Percentiles rank a stretch among this genome's conserved stretches.
These are phyloP conservation scores for Neonectria hederae DNA, from an alignment of 2,329 filamentous ascomycete species.

Conservation along the genomic window DNA sequence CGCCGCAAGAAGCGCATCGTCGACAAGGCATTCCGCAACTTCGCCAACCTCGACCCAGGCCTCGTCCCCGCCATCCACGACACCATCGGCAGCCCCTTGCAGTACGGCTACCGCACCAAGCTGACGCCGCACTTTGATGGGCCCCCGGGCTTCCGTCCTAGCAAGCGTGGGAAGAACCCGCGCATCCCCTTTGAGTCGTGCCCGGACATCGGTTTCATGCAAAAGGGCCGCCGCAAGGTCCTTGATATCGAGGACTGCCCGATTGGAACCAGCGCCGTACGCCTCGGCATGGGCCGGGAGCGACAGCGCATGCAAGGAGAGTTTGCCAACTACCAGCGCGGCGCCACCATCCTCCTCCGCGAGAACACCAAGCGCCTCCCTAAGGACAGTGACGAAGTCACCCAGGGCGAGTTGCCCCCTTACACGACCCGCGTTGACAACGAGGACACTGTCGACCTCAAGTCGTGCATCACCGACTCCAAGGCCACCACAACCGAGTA, in stretches of 20 bases:
- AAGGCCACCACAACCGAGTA: constrained; percentile 89
- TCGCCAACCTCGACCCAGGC: constrained; percentile 81
- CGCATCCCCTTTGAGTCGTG: constrained; percentile 63
- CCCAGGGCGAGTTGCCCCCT: constrained; percentile 41
- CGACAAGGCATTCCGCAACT: constrained; percentile 91
- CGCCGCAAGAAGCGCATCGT: constrained; percentile 85
- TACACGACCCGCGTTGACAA: constrained; percentile 60
- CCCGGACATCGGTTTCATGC: constrained; percentile 89
- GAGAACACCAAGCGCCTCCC: constrained; percentile 79
- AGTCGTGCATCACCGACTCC: constrained; percentile 88
- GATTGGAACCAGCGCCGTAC: constrained; percentile 87
- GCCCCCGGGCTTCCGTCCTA: constrained; percentile 64
- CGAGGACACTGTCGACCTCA: constrained; percentile 74
- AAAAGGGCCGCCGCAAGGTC: constrained; percentile 80
- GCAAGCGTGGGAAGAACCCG: constrained; percentile 61
- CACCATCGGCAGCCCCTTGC: constrained; percentile 88
- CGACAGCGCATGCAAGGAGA: constrained; percentile 78
- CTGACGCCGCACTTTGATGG: constrained; percentile 95
- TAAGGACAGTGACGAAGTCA: constrained; percentile 53
- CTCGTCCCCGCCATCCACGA: constrained; percentile 80
- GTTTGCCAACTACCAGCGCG: constrained; percentile 76
- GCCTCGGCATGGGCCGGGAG: constrained; percentile 81
- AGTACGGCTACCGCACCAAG: constrained; percentile 96
- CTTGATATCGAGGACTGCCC: constrained; percentile 98
- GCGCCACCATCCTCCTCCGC: constrained; percentile 87